Base-by-base conservation (phyloP, 2,329 filamentous ascomycete species). In the Aspergillus ochraceus region DNA sequence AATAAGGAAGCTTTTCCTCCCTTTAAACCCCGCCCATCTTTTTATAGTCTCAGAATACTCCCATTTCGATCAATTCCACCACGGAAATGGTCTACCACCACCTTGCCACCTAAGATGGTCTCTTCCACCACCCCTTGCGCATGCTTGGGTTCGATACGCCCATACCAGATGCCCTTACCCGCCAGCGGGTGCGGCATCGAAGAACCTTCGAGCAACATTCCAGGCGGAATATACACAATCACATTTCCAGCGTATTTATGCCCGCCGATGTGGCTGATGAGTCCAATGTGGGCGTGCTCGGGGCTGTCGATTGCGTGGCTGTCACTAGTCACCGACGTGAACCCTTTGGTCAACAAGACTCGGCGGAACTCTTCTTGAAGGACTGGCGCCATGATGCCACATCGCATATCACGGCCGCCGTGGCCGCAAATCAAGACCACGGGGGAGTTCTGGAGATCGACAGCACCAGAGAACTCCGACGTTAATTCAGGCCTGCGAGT, bases 161-260 rank as follows among this genome's bases (percentile, higher is more conserved):
- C 93, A 62, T 97, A 85, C 93, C 93, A 97, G 67, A 97, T 94
- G 0, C 76, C 76, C 61, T 73, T 78, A 5, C 76, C 76, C 10
- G 76, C 75, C 65, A 79, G 68, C 51, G 75, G 72, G 59, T 74
- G 71, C 54, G 60, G 55, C n/a, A 57, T 59, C 22, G 62, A 63
- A 19, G 60, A 62, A 30, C 49, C 49, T n/a, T 61, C 63, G 12
- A 66, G 51, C 39, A 56, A 71, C 68, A 77, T 71, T 14, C 65
- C 66, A 1, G 73, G 72, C 2, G 76, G 76, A 11, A 79, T 84
- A 75, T 98, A 98, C 0, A 98, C 81, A 79, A 98, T 90, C 66
- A 97, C 87, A 71, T 98, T 98, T 46, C 94, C 94, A 42, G 89
- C 90, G 79, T 95, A 98, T 80, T 97, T 97, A 80, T 98, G 94